Evolutionary conservation across 2,329 filamentous ascomycete genomes (phyloP).

Genomic region (Fusarium citri): DNA sequence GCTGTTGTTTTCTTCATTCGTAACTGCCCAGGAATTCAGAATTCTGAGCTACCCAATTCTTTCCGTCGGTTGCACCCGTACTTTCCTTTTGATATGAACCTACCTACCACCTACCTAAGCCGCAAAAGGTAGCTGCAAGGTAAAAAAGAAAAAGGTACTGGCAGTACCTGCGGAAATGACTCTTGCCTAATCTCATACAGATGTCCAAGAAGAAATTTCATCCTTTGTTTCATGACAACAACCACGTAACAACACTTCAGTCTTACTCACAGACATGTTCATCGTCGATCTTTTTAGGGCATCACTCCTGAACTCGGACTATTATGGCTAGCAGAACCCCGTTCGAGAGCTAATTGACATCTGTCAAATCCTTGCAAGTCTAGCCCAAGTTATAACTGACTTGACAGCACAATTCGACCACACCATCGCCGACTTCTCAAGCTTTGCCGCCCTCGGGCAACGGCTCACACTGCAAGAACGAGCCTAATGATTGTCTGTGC

Average conservation of each 20-base stretch:
- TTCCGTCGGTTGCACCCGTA: not conserved
- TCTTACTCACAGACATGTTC: not conserved
- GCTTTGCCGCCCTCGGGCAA: conserved; percentile 41
- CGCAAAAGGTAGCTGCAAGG: not conserved
- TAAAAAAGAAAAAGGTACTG: not conserved
- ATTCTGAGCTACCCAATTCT: not conserved
- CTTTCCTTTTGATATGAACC: not conserved
- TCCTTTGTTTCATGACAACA: not conserved
- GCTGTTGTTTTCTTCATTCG: not conserved
- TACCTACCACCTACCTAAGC: not conserved
- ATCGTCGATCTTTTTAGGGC: conserved; percentile 13
- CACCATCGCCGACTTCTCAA: conserved; percentile 30
- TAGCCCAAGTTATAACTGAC: conserved; percentile 26
- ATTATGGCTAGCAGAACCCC: conserved; percentile 18
- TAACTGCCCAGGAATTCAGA: not conserved
- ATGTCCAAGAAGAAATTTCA: not conserved
- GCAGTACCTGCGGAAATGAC: not conserved
- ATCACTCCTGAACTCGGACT: conserved; percentile 2
- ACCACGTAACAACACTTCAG: not conserved
- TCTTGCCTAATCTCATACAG: not conserved
- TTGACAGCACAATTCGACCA: conserved; percentile 27
- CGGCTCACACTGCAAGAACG: conserved; percentile 35
- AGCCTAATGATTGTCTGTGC: conserved; percentile 44
- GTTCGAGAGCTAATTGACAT: conserved; percentile 22
- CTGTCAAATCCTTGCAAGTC: conserved; percentile 37